Base-by-base conservation (phyloP, 1,284 basidiomycete genomes). In the Austroboletus novae-zelandiae region DNA sequence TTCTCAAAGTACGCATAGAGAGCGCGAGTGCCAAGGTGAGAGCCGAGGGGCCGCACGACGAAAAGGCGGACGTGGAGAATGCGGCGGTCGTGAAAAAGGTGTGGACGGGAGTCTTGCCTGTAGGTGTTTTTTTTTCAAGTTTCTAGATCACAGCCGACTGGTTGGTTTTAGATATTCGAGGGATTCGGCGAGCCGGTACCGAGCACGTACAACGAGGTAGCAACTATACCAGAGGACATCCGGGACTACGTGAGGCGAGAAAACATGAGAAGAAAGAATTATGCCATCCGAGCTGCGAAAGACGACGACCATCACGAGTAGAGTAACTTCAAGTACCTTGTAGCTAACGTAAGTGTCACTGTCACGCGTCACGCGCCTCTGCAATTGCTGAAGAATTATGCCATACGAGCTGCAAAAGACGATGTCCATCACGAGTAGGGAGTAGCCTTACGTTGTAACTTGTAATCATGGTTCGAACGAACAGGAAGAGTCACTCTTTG, bases 21-120 rank as follows among this genome's bases (percentile, higher is more conserved):
- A 66, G 52, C 13, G 61, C 57, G 7, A 62, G 61, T 13, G 61
- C 61, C 29, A 62, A 66, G 45, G 27, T 62, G 27, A 51, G 60
- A 40, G 57, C 61, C 0, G 64, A 51, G 4, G 61, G 57, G 27
- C 55, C 61, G 1, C 57, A 62, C 10, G 64, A 66, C 17, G 61
- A 60, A 2, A 57, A 52, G 9, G 46, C 43, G 23, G 60, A 64
- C 25, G 10, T 61, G 9, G 55, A 59, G 35, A 34, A 50, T 7
- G 40, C 44, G 15, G 53, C 47, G 27, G 39, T 68, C 7, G 39
- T 53, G 20, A 36, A 27, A 31, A 52, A 48, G 23, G 61, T 54
- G 14, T 67, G 58, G 61, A 66, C 64, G 20, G 61, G 64, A 0
- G 61, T 62, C 7, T 32, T 62, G 8, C 61, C 64, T 36, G 61